Base-by-base conservation (phyloP, 2,329 filamentous ascomycete species). In the Fusarium phyllophilum region DNA sequence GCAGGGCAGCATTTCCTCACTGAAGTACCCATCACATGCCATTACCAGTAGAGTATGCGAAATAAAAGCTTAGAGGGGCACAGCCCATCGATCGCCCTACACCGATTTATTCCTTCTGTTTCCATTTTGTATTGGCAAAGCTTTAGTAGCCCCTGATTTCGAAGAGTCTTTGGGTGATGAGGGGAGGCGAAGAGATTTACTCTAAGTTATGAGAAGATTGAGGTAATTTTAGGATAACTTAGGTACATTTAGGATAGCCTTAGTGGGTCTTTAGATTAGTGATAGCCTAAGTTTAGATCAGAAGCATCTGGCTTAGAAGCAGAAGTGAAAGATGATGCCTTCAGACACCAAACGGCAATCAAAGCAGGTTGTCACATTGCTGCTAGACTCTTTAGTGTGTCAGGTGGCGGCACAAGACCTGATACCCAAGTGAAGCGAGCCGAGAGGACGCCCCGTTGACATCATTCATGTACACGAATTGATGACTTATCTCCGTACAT, bases 81-180 rank as follows among this genome's bases (percentile, higher is more conserved):
- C 22, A n/a, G 11, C 29, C 10, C n/a, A 33, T 14, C 4, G 33
- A 3, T 6, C 22, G 15, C 22, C 26, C 4, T 33, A 6, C 10
- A 18, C 14, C 11, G 15, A n/a, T n/a, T 15, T 20, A n/a, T 33
- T 9, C 14, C 15, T 7, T 31, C 29, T n/a, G 6, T 6, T 33
- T 12, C 8, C 14, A 33, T n/a, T 6, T 17, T 31, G 7, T 33
- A 22, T 33, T n/a, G 2, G 14, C 14, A 49, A 17, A 8, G 14
- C 5, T 24, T 33, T 0, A 22, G 14, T 11, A 51, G 22, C 8
- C 18, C 6, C 12, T 8, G 2, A 1, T 10, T 7, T 7, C 10
- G 12, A 24, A 14, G n/a, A 10, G 22, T 2, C 0, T 2, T 3
- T 14, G 7, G 9, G 11, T 3, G 11, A 51, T 34, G 4, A 5